Conservation (phyloP, 129 eudicot species). For the Chrysanthemum makinoi region DNA sequence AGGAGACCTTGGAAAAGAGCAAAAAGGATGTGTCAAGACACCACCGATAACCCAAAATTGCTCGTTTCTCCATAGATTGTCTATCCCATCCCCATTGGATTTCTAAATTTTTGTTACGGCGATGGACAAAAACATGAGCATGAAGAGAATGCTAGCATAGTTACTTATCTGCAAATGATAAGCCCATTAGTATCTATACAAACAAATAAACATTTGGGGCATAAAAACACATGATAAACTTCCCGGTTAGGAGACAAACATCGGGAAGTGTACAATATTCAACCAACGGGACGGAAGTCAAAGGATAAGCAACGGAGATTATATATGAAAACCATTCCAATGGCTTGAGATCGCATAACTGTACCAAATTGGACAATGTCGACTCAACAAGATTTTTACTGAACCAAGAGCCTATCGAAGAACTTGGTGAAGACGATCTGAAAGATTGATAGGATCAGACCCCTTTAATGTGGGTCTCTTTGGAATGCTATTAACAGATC, state of each 20-base stretch:
- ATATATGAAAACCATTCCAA: constrained; percentile 84
- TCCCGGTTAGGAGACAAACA: constrained; percentile 84
- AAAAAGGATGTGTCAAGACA: constrained; percentile 59
- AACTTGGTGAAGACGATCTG: constrained; percentile 92
- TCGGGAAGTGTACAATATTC: constrained; percentile 84
- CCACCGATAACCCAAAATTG: constrained; percentile 91
- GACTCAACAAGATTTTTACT: constrained; percentile 79
- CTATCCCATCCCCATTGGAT: constrained; percentile 80
- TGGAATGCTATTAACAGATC: constrained; percentile 88
- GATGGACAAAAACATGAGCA: constrained; percentile 66
- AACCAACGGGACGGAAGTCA: constrained; percentile 78
- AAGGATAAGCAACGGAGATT: constrained; percentile 75
- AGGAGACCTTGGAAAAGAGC: constrained; percentile 82
- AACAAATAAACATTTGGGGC: background rate
- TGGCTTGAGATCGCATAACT: constrained; percentile 86
- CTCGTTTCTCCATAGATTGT: constrained; percentile 80
- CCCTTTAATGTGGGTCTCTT: constrained; percentile 79
- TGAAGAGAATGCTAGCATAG: constrained; percentile 69
- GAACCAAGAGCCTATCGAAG: constrained; percentile 96
- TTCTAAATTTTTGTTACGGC: constrained; percentile 69
- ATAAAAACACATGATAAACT: constrained; percentile 30
- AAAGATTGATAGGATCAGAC: constrained; percentile 85
- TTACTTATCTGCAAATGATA: constrained; percentile 59
- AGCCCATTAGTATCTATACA: constrained; percentile 20
- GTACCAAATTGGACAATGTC: constrained; percentile 90